A percentile compares a stretch with the other conserved stretches of the same genome.
Conservation (phyloP, 2,329 filamentous ascomycete species). For the Fusarium robinianum region DNA sequence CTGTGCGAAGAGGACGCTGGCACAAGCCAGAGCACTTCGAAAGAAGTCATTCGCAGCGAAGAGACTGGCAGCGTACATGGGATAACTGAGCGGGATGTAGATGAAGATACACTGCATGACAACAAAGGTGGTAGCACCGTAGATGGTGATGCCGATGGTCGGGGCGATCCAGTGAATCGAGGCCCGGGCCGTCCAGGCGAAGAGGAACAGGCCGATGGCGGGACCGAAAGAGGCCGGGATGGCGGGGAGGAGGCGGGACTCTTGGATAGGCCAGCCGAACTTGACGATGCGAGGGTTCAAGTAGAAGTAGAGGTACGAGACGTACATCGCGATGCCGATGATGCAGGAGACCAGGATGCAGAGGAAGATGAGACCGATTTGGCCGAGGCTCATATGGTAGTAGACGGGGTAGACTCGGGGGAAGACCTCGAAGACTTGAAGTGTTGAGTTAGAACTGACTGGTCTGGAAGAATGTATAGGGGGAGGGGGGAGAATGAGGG, state of each 20-base stretch:
- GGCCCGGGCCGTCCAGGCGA: slow-evolving; percentile 60
- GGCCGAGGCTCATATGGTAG: slow-evolving; percentile 63
- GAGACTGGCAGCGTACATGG: slow-evolving; percentile 60
- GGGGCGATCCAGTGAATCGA: slow-evolving; percentile 59
- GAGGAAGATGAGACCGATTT: slow-evolving; percentile 64
- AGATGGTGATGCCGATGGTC: slow-evolving; percentile 61
- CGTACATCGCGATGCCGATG: slow-evolving; percentile 55
- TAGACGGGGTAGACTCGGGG: slow-evolving; percentile 63
- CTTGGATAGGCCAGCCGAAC: slow-evolving; percentile 55
- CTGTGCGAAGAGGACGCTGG: slow-evolving; percentile 62
- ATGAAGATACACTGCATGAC: slow-evolving; percentile 65
- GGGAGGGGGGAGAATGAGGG: neutral
- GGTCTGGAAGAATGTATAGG: neutral
- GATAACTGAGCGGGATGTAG: slow-evolving; percentile 61
- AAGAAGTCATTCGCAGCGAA: slow-evolving; percentile 67
- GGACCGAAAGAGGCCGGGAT: slow-evolving; percentile 57
- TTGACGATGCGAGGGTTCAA: slow-evolving; percentile 55
- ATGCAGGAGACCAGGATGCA: slow-evolving; percentile 62
- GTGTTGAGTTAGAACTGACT: slow-evolving; percentile 13
- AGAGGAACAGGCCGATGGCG: slow-evolving; percentile 64
- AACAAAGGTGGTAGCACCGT: slow-evolving; percentile 56
- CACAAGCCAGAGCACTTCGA: slow-evolving; percentile 61
- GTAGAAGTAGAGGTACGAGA: slow-evolving; percentile 56
- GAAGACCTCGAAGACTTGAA: slow-evolving; percentile 66
- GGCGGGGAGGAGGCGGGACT: slow-evolving; percentile 60